Evolutionary conservation across 2,329 filamentous ascomycete species (phyloP).

Genomic region (Penicillium sp.): DNA sequence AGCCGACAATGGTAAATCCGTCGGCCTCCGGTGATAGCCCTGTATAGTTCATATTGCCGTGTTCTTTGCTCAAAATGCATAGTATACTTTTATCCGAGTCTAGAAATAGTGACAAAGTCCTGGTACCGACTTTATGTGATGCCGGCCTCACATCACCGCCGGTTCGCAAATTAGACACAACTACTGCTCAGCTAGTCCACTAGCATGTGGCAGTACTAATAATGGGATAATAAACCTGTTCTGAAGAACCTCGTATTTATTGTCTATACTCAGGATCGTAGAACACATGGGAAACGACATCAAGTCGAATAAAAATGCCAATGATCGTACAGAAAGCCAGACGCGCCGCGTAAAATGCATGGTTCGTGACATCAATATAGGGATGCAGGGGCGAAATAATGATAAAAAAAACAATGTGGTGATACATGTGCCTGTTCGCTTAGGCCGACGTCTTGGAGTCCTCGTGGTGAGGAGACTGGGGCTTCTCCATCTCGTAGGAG

Average conservation of each 20-base stretch:
- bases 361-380: neutral
- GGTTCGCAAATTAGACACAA: too few species aligned
- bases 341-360: slow-evolving; percentile 16
- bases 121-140: neutral
- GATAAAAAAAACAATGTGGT: slow-evolving; percentile 2
- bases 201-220: neutral
- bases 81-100: neutral
- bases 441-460: slow-evolving; percentile 1
- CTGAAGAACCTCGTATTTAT: neutral
- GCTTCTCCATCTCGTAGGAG: slow-evolving; percentile 18
- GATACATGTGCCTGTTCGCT: slow-evolving; percentile 1
- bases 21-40: neutral
- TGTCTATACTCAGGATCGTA: neutral
- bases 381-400: neutral
- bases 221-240: neutral
- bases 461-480: slow-evolving; percentile 6
- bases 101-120: neutral
- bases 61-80: neutral
- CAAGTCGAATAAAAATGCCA: neutral
- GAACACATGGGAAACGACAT: neutral
- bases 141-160: neutral
- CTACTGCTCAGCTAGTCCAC: too few species aligned
- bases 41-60: neutral
- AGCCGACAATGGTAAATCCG: neutral
- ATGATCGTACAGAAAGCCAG: neutral